phyloP scores from a whole-genome alignment of 768 basidiomycete genomes.

The Tulasnella sp. region DNA sequence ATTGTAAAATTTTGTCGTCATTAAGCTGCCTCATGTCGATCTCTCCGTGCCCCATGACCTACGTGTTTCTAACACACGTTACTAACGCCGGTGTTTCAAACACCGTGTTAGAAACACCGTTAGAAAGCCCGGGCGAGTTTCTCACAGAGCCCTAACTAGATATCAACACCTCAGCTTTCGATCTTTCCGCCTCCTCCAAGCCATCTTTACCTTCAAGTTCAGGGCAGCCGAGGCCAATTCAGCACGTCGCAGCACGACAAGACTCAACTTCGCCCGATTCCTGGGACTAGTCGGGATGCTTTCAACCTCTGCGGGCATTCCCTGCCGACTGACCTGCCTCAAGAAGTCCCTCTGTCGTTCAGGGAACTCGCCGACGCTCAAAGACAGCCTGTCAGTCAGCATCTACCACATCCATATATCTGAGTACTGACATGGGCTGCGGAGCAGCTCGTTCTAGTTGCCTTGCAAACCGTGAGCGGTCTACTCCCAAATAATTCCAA shows the following conservation, averaged over 20 bases:
- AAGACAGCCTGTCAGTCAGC: not conserved
- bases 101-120: not conserved
- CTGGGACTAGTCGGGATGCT: not conserved
- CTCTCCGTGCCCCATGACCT: no score
- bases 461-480: not conserved
- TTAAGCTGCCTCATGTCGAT: no score
- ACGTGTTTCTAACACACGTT: no score
- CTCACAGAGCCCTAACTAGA: not conserved
- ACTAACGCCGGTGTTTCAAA: not conserved
- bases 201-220: not conserved
- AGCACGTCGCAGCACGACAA: not conserved
- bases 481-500: conserved; percentile 3
- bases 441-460: not conserved
- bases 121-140: not conserved
- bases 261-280: not conserved
- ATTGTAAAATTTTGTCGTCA: no score
- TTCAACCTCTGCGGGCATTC: not conserved
- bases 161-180: not conserved
- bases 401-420: not conserved
- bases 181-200: not conserved
- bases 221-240: not conserved
- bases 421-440: not conserved
- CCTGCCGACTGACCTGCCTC: not conserved
- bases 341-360: not conserved
- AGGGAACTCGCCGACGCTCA: not conserved